These are phyloP conservation scores for Eleusine coracana DNA, from an alignment of 176 grass and related monocot genomes.

Conservation along the genomic window DNA sequence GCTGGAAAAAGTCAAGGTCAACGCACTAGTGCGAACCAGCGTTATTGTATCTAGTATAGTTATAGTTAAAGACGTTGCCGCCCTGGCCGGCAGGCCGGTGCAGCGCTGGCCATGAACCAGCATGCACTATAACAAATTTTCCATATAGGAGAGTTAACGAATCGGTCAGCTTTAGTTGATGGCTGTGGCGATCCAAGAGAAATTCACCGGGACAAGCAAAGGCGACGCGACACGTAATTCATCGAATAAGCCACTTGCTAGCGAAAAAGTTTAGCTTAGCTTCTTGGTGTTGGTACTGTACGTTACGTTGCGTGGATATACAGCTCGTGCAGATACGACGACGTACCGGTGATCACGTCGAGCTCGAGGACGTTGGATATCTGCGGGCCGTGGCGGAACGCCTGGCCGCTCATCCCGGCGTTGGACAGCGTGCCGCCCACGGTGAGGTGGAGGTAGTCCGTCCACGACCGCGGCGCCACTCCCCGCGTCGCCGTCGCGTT, in stretches of 20 bases:
- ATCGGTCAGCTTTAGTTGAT: background rate
- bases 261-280: background rate
- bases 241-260: too few relatives aligned
- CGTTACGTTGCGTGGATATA: slow-evolving; percentile 18
- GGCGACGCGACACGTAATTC: slow-evolving; percentile 14
- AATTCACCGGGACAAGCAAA: background rate
- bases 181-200: background rate
- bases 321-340: too few relatives aligned
- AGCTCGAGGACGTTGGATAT: slow-evolving; percentile 81
- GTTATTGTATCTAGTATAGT: background rate
- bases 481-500: slow-evolving; percentile 50
- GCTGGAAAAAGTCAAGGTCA: slow-evolving; percentile 24
- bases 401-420: slow-evolving; percentile 86
- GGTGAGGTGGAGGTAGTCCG: slow-evolving; percentile 86
- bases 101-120: slow-evolving; percentile 19
- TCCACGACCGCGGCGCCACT: slow-evolving; percentile 75
- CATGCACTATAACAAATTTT: background rate
- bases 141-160: background rate
- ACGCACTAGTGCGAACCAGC: background rate
- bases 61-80: slow-evolving; percentile 35
- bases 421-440: slow-evolving; percentile 95
- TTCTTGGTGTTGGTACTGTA: background rate
- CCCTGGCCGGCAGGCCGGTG: slow-evolving; percentile 9
- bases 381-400: slow-evolving; percentile 77
- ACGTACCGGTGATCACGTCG: slow-evolving; percentile 91